Evolutionary conservation across 495 filamentous ascomycete genomes (phyloP), one percentile per base, ranked within the genome.

Genomic region (Penicillium nucicola): DNA sequence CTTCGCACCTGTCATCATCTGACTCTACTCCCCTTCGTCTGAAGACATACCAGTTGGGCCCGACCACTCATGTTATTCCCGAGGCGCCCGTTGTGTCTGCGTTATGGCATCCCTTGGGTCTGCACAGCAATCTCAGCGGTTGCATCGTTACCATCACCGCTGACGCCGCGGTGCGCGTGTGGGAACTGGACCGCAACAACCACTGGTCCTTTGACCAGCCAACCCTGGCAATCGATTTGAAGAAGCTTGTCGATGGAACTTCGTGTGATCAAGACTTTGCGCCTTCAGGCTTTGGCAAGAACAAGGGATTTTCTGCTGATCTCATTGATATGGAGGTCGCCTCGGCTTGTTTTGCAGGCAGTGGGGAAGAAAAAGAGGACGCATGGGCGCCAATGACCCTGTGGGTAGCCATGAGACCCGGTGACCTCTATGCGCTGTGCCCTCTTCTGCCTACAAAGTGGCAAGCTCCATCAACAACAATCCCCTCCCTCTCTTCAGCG

Each of bases 341-440:
- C 11, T 84, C 90, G 5, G 88, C 91, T 34, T 88, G 84, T 59
- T 95, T 96, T 68, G 87, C 85, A 0, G 84, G 84, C 15, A 83
- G 72, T 45, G 85, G 84, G 23, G 69, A 61, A 20, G 73, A 74
- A 31, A 76, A 69, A 23, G 88, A 91, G 43, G 82, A 88, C 57
- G 85, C 85, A 23, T 96, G 91, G 91, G 85, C 88, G 6, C 77
- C 88, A 12, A 95, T 93, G 89, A 95, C 91, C 2, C 71, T 96
- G 14, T 96, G 90, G 90, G 70, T 95, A 37, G 90, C 88, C 13
- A 96, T 95, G 89, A 77, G 75, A 30, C 86, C 87, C 20, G 91
- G 91, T 4, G 90, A 95, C 57, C 79, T 96, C 7, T 96, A 96
- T 56, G 88, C 89, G 7, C 70, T 96, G n/a, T 95, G 91, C 64